Conservation (phyloP, 2,329 filamentous ascomycete species). For the Didymella pomorum region DNA sequence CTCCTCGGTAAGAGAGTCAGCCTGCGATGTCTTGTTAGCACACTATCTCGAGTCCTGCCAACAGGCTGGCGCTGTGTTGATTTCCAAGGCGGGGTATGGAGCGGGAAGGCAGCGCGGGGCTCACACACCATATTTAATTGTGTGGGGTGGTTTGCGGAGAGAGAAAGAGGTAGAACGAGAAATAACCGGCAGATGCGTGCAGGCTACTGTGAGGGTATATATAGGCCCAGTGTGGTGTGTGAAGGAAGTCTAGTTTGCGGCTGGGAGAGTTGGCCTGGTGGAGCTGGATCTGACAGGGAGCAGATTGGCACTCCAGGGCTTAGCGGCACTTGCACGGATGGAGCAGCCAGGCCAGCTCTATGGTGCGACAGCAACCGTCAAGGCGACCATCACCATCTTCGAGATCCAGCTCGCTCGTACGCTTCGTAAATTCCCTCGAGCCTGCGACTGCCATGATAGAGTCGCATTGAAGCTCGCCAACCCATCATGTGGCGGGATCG, state of each 20-base stretch:
- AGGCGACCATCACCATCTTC: slow-evolving; percentile 12
- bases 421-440: slow-evolving; percentile 8
- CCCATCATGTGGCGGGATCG: slow-evolving; percentile 94
- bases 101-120: slow-evolving; percentile 35
- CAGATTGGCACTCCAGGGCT: slow-evolving; percentile 22
- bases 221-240: slow-evolving; percentile 28
- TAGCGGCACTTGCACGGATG: slow-evolving; percentile 24
- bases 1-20: slow-evolving; percentile 98
- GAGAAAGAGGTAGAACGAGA: slow-evolving; percentile 1
- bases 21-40: slow-evolving; percentile 63
- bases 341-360: slow-evolving; percentile 11
- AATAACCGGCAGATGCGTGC: slow-evolving; percentile 20
- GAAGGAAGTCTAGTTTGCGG: slow-evolving; percentile 37
- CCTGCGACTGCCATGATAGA: slow-evolving; percentile 42
- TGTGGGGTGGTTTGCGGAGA: slow-evolving; percentile 17
- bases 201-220: slow-evolving; percentile 23
- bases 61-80: slow-evolving; percentile 38
- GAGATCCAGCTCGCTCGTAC: slow-evolving; percentile 2
- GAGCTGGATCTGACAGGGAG: slow-evolving; percentile 30
- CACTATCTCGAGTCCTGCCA: slow-evolving; percentile 4
- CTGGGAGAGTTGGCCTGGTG: slow-evolving; percentile 32
- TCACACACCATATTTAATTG: slow-evolving; percentile 50
- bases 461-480: slow-evolving; percentile 34
- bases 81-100: slow-evolving; percentile 50
- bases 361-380: slow-evolving; percentile 21